Evolutionary conservation across 2,329 filamentous ascomycete species (phyloP).

Genomic region (Hypoxylon sp.): DNA sequence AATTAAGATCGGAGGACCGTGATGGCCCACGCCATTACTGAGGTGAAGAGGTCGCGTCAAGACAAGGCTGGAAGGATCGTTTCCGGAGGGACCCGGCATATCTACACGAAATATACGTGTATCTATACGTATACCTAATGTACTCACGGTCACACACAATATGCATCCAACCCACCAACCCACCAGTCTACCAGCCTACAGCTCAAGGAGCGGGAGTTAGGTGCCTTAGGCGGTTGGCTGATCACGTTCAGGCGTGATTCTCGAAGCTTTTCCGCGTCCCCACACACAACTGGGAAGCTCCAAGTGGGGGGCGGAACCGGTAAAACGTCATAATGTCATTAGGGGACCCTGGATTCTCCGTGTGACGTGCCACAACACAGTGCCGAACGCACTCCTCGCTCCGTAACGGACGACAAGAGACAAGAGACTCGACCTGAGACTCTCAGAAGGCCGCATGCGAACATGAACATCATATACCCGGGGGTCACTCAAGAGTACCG

Average conservation of each 20-base stretch:
- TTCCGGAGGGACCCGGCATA: background rate
- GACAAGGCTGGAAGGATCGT: background rate
- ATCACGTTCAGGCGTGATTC: slow-evolving; percentile 32
- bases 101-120: background rate
- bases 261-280: slow-evolving; percentile 36
- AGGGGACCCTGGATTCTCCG: slow-evolving; percentile 31
- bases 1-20: slow-evolving; percentile 5
- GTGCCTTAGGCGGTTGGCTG: no score
- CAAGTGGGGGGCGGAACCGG: slow-evolving; percentile 30
- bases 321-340: slow-evolving; percentile 35
- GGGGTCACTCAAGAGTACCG: no score
- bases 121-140: background rate
- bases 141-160: background rate
- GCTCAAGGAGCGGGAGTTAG: no score
- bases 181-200: no score
- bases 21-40: slow-evolving; percentile 2
- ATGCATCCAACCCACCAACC: no score
- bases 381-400: slow-evolving; percentile 16
- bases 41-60: slow-evolving; percentile 3
- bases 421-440: slow-evolving; percentile 20
- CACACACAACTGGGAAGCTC: slow-evolving; percentile 34
- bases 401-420: background rate
- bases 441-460: slow-evolving; percentile 24
- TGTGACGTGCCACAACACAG: slow-evolving; percentile 36
- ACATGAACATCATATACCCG: slow-evolving; percentile 18